These are phyloP conservation scores for Asterophora parasitica DNA, from an alignment of 768 basidiomycete genomes.

Conservation along the genomic window DNA sequence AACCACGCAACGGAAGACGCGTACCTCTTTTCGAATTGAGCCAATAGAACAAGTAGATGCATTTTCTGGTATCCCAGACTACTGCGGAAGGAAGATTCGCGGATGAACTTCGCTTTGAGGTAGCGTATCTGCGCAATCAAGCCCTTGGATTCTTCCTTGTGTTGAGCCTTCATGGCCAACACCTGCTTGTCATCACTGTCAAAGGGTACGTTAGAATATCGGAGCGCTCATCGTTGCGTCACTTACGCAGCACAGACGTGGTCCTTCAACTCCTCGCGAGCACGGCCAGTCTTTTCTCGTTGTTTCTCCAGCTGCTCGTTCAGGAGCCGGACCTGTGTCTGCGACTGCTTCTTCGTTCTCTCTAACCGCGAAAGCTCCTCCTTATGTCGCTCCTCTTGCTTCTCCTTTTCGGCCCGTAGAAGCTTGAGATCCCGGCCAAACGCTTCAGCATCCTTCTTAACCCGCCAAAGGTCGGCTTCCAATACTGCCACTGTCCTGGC, in stretches of 20 bases:
- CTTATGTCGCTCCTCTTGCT: slow-evolving; percentile 46
- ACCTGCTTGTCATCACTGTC: slow-evolving; percentile 52
- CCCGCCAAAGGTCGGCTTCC: slow-evolving; percentile 70
- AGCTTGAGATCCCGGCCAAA: slow-evolving; percentile 75
- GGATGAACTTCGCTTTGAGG: slow-evolving; percentile 85
- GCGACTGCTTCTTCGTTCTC: slow-evolving; percentile 60
- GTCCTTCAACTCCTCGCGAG: slow-evolving; percentile 42
- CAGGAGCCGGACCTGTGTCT: slow-evolving; percentile 59
- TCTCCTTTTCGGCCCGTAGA: slow-evolving; percentile 64
- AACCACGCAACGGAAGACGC: slow-evolving; percentile 11
- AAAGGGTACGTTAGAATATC: slow-evolving; percentile 5
- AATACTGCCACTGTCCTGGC: slow-evolving; percentile 60
- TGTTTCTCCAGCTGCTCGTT: slow-evolving; percentile 62
- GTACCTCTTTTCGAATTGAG: slow-evolving; percentile 68
- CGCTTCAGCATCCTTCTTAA: slow-evolving; percentile 69
- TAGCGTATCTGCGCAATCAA: slow-evolving; percentile 88
- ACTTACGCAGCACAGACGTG: slow-evolving; percentile 63
- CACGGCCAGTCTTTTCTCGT: slow-evolving; percentile 42
- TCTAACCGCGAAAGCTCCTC: slow-evolving; percentile 56
- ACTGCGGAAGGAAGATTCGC: slow-evolving; percentile 76
- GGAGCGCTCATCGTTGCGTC: neutral
- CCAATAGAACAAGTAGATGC: slow-evolving; percentile 74
- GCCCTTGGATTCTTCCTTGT: slow-evolving; percentile 87
- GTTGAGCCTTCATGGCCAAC: slow-evolving; percentile 52
- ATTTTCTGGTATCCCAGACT: slow-evolving; percentile 83